Percentiles rank a stretch among this genome's conserved stretches.
Conservation (phyloP, 2,329 filamentous ascomycete species). For the Monosporascus ibericus region DNA sequence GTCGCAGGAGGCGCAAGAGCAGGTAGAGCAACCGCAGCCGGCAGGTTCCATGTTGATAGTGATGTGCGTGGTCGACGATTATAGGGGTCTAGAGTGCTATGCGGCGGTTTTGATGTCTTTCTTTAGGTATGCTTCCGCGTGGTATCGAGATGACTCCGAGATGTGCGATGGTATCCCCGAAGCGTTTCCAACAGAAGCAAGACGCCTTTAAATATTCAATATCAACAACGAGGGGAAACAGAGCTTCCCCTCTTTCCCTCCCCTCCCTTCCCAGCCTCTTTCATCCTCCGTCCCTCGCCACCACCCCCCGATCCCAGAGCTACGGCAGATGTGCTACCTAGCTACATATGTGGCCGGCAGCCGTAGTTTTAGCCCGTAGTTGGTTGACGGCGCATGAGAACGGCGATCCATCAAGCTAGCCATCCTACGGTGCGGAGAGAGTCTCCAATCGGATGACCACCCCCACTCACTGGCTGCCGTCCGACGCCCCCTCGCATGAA, state of each 20-base stretch:
- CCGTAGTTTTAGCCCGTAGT: not conserved
- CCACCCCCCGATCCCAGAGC: not conserved
- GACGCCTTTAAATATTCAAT: too few species aligned
- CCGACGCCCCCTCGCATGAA: too few species aligned
- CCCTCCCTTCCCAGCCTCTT: too few species aligned
- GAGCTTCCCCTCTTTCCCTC: too few species aligned
- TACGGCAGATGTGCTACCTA: not conserved
- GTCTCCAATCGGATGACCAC: not conserved
- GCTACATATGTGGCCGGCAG: not conserved
- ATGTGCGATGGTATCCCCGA: too few species aligned
- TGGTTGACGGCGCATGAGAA: not conserved
- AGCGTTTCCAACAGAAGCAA: too few species aligned
- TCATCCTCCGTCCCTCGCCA: too few species aligned
- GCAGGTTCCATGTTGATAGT: constrained; percentile 17
- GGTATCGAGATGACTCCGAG: too few species aligned
- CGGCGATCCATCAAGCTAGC: not conserved
- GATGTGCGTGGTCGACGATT: not conserved
- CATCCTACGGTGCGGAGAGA: not conserved
- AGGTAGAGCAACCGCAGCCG: constrained; percentile 19
- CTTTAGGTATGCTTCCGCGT: not conserved
- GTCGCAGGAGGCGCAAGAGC: constrained; percentile 19
- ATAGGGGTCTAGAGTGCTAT: not conserved
- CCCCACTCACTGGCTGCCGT: not conserved
- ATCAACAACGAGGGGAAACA: too few species aligned
- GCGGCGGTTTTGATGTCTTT: not conserved